A percentile compares a stretch with the other conserved stretches of the same genome.
phyloP scores from a whole-genome alignment of 2,329 filamentous ascomycete genomes.

The Stemphylium lycopersici region DNA sequence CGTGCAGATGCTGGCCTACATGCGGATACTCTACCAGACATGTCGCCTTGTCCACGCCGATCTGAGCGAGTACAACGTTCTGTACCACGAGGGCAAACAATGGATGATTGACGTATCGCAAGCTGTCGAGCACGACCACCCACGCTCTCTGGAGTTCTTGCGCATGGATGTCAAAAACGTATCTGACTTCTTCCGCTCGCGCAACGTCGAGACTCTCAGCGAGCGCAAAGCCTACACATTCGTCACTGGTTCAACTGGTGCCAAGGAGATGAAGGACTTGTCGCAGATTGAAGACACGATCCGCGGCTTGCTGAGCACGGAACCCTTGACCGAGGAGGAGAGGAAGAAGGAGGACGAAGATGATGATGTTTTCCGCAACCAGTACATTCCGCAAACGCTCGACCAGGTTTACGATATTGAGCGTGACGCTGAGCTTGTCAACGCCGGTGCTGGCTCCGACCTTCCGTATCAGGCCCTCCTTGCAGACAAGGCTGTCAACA shows the following conservation, averaged over 20 bases:
- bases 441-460: constrained; percentile 73
- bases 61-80: constrained; percentile 96
- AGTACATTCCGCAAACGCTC: constrained; percentile 94
- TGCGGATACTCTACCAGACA: constrained; percentile 91
- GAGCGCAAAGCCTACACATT: constrained; percentile 87
- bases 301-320: constrained; percentile 69
- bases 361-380: constrained; percentile 90
- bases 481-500: constrained; percentile 64
- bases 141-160: constrained; percentile 87
- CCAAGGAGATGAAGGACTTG: constrained; percentile 59
- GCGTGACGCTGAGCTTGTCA: constrained; percentile 80
- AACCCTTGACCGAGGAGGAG: constrained; percentile 56
- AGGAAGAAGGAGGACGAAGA: constrained; percentile 72
- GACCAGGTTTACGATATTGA: constrained; percentile 97
- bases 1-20: constrained; percentile 80
- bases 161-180: constrained; percentile 99
- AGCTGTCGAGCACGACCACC: constrained; percentile 96
- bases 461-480: constrained; percentile 86
- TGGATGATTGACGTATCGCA: constrained; percentile 98
- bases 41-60: constrained; percentile 94
- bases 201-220: constrained; percentile 79
- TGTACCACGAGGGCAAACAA: constrained; percentile 81
- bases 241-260: constrained; percentile 68
- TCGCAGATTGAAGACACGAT: constrained; percentile 67
- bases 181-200: constrained; percentile 85